Evolutionary conservation across 1,284 basidiomycete species (phyloP).

Genomic region (Phaffia rhodozyma): DNA sequence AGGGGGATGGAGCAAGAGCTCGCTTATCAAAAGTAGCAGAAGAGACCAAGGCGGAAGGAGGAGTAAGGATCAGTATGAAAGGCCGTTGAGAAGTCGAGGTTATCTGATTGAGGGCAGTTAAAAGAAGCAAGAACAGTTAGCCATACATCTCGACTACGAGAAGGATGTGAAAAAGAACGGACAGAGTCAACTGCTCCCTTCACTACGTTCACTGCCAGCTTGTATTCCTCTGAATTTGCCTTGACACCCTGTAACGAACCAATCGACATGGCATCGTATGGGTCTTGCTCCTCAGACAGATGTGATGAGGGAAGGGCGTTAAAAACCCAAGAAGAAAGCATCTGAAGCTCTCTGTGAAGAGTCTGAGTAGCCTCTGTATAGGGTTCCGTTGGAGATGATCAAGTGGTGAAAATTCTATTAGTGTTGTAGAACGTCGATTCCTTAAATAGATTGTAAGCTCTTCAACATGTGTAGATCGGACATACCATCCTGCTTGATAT

Average conservation of each 20-base stretch:
- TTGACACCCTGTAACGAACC: neutral
- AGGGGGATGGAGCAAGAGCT: neutral
- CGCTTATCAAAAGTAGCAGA: neutral
- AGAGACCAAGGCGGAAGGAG: neutral
- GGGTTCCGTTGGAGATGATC: neutral
- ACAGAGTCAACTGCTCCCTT: conserved; percentile 10
- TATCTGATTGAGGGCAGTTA: neutral
- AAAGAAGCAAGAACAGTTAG: neutral
- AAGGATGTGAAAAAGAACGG: neutral
- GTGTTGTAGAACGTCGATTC: no score
- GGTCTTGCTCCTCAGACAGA: neutral
- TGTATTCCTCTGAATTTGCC: conserved; percentile 1
- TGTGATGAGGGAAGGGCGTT: neutral
- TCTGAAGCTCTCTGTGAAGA: conserved; percentile 12
- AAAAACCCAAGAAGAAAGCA: conserved; percentile 10
- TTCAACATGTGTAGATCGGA: neutral
- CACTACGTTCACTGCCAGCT: conserved; percentile 4
- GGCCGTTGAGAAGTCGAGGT: conserved; percentile 8
- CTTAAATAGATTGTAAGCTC: neutral
- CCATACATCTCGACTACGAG: neutral
- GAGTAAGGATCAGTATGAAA: conserved; percentile 14
- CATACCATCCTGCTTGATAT: conserved; percentile 19
- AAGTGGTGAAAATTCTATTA: neutral
- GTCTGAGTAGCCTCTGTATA: conserved; percentile 9
- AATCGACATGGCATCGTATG: conserved; percentile 11